These are phyloP conservation scores for Calonectria hongkongensis DNA, from an alignment of 2,329 filamentous ascomycete species.

Conservation along the genomic window DNA sequence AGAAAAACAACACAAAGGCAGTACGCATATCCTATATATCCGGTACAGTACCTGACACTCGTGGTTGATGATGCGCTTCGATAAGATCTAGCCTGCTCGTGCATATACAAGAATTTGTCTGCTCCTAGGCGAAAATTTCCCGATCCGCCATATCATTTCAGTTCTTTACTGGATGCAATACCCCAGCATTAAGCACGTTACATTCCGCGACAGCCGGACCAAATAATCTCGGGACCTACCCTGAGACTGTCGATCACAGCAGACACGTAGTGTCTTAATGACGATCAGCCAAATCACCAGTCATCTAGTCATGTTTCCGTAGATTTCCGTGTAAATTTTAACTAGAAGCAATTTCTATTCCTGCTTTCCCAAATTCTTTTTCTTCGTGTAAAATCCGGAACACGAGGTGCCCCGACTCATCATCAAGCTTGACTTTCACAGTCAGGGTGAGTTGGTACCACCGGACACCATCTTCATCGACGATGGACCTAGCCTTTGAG, in stretches of 20 bases:
- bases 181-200: no score
- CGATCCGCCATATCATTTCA: no score
- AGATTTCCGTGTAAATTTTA: slow-evolving; percentile 5
- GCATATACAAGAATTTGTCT: slow-evolving; percentile 48
- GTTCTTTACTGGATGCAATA: no score
- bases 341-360: slow-evolving; percentile 13
- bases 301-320: no score
- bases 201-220: no score
- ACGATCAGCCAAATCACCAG: no score
- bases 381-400: slow-evolving; percentile 18
- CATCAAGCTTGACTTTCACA: slow-evolving; percentile 20
- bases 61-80: slow-evolving; percentile 54
- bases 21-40: no score
- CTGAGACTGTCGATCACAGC: no score
- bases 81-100: slow-evolving; percentile 59
- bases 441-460: slow-evolving; percentile 4
- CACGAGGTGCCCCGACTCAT: slow-evolving; percentile 21
- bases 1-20: no score
- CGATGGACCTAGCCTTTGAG: background rate
- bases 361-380: slow-evolving; percentile 22
- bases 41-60: no score
- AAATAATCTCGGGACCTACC: no score
- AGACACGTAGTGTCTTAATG: no score
- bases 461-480: slow-evolving; percentile 9
- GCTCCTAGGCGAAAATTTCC: slow-evolving; percentile 37